These are phyloP conservation scores for Coniferiporia sulphurascens DNA, from an alignment of 1,284 basidiomycete genomes.

Conservation along the genomic window DNA sequence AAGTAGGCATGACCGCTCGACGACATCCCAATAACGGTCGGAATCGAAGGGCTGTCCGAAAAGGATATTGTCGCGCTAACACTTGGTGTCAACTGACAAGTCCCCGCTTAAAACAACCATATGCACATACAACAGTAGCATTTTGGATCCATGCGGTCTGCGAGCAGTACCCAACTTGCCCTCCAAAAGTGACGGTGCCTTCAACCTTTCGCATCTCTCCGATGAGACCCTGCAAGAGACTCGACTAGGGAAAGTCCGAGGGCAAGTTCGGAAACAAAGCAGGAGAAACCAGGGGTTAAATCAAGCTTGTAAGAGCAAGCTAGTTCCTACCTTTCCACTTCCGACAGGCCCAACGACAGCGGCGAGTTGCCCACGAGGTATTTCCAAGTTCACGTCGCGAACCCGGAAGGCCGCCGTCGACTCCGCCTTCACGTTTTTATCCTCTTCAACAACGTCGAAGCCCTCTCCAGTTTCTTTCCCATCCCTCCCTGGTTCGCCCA, in stretches of 20 bases:
- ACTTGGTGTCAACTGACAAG: not conserved
- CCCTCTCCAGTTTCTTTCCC: slow-evolving; percentile 22
- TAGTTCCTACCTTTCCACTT: slow-evolving; percentile 36
- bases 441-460: slow-evolving; percentile 19
- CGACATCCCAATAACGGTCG: slow-evolving; percentile 60
- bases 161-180: slow-evolving; percentile 75
- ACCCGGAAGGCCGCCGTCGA: slow-evolving; percentile 43
- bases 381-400: slow-evolving; percentile 44
- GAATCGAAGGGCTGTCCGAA: slow-evolving; percentile 71
- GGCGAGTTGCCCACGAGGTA: slow-evolving; percentile 56
- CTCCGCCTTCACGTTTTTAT: slow-evolving; percentile 24
- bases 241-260: slow-evolving; percentile 43
- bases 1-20: slow-evolving; percentile 58
- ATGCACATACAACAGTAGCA: slow-evolving; percentile 55
- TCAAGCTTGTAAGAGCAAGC: not conserved
- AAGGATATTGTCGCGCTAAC: slow-evolving; percentile 55
- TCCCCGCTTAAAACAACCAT: not conserved
- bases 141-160: slow-evolving; percentile 91
- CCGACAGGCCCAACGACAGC: slow-evolving; percentile 68
- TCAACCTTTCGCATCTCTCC: slow-evolving; percentile 64
- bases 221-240: slow-evolving; percentile 63
- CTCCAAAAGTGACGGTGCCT: slow-evolving; percentile 60
- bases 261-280: slow-evolving; percentile 6
- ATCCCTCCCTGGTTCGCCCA: slow-evolving; percentile 17
- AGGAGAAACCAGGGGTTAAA: too few relatives aligned